Evolutionary conservation across 139 green algal genomes (phyloP), one percentile per base, ranked within the genome.

Genomic region (Eudorina sp.): DNA sequence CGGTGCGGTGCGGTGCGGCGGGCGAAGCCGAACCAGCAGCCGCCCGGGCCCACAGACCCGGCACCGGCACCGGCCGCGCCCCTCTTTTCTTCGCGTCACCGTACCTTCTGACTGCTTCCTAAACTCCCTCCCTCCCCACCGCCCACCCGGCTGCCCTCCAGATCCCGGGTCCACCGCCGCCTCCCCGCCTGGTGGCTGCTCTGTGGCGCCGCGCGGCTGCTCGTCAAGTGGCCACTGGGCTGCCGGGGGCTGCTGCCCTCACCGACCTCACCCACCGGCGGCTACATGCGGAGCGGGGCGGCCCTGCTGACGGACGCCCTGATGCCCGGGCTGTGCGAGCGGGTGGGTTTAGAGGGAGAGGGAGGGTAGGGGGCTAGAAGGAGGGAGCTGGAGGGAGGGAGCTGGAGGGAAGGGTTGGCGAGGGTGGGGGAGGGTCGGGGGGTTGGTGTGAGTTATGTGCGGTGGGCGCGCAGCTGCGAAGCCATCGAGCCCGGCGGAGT

Each of bases 131-230:
- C 6, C 69, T 45, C 40, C 3, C 19, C 31, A 3, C 69, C 21
- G 16, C 2, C 3, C 34, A 11, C 40, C 16, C 40, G 4, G n/a
- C 69, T 36, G 7, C 40, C 75, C 48, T 0, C 7, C 48, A 34
- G 43, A 27, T 34, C 75, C 6, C 18, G 34, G 19, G 4, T 41
- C 25, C 31, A 51, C 34, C 23, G 16, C 16, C 18, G 43, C 19
- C 76, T 53, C 8, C 51, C 76, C 23, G 36, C 16, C 40, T 85
- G 78, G 78, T 85, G 78, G 78, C 25, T 75, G 55, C 29, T 74
- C 38, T 85, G 78, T 55, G 38, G 40, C 8, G 4, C 66, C 25
- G 41, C 53, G 36, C 78, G 78, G 1, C 27, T 85, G 55, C 7
- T 5, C 6, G 8, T 69, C 55, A 85, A 85, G 78, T 72, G 62